Conservation (phyloP, 192 early-diverging fungal genomes). For the Piromyces finnis region DNA sequence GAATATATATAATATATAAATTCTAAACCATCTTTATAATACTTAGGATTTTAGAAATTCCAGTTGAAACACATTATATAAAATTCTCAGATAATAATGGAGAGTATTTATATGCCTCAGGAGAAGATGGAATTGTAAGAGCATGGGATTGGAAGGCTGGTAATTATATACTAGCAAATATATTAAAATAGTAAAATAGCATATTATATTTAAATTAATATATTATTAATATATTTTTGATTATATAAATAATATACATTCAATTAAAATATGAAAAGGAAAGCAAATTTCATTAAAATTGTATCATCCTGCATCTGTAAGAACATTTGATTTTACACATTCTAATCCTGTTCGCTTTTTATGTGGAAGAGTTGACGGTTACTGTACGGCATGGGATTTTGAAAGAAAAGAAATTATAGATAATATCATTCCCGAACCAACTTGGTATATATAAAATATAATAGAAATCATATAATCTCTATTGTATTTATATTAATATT, state of each 20-base stretch:
- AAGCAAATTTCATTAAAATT: slow-evolving; percentile 9
- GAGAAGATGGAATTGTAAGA: slow-evolving; percentile 25
- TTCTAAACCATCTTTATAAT: no score
- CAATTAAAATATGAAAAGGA: not conserved
- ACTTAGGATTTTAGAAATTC: slow-evolving; percentile 22
- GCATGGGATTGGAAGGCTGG: slow-evolving; percentile 36
- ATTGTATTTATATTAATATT: no score
- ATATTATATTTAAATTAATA: no score
- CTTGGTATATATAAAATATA: slow-evolving; percentile 9
- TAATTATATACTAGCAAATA: not conserved
- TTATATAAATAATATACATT: no score
- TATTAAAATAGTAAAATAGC: no score
- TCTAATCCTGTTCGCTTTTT: slow-evolving; percentile 14
- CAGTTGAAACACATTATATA: slow-evolving; percentile 22
- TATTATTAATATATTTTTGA: no score
- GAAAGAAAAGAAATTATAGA: slow-evolving; percentile 10
- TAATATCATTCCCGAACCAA: slow-evolving; percentile 23
- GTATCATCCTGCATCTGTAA: slow-evolving; percentile 21
- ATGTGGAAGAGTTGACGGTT: slow-evolving; percentile 23
- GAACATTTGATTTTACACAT: slow-evolving; percentile 18
- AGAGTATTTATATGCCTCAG: slow-evolving; percentile 12
- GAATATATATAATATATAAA: no score
- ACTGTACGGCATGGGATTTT: slow-evolving; percentile 21
- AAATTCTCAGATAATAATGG: slow-evolving; percentile 18
- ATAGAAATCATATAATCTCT: no score